Evolutionary conservation across 2,329 filamentous ascomycete genomes (phyloP), one percentile per base, ranked within the genome.

Genomic region (Penicillium hesseltinei): DNA sequence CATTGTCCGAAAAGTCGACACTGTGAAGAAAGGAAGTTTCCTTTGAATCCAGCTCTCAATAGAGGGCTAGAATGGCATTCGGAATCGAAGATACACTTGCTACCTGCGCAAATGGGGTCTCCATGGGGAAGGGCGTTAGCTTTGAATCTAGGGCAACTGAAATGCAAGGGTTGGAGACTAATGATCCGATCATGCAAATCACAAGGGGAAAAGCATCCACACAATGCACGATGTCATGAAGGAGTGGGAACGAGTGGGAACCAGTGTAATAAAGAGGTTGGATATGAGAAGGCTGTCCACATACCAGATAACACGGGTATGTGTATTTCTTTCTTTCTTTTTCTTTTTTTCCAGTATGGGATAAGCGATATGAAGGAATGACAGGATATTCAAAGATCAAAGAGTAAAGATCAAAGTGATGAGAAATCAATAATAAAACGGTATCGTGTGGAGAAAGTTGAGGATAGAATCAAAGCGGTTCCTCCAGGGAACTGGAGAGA

Each of bases 31-130:
- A 66, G 68, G 58, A 69, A 66, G 69, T 57, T 57, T 44, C 61
- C 51, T 52, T 46, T 52, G 21, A 27, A 23, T 25, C 31, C 17
- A 4, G 21, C 40, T 46, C 50, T 43, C 48, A 54, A 46, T 56
- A 61, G 63, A 60, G 63, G 57, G 56, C 62, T 63, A 62, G 62
- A 67, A 62, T 65, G 66, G 65, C 69, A 71, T 72, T 66, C 67
- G 66, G 62, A 64, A 62, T 52, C 54, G 60, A 62, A 65, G 50
- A 36, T 45, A 31, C 58, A 65, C 63, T 74, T 76, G 73, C 73
- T 74, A 69, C 73, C 74, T 70, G 74, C 71, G 73, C 73, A 75
- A 75, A 74, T 67, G 70, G 51, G 69, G 51, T 62, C 53, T 53
- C 27, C 44, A 25, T 36, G 31, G 21, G 31, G 60, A 54, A 56